A percentile compares a stretch with the other conserved stretches of the same genome.
Evolutionary conservation across 441 rosid species (phyloP).

Genomic region (Geranium incanum): DNA sequence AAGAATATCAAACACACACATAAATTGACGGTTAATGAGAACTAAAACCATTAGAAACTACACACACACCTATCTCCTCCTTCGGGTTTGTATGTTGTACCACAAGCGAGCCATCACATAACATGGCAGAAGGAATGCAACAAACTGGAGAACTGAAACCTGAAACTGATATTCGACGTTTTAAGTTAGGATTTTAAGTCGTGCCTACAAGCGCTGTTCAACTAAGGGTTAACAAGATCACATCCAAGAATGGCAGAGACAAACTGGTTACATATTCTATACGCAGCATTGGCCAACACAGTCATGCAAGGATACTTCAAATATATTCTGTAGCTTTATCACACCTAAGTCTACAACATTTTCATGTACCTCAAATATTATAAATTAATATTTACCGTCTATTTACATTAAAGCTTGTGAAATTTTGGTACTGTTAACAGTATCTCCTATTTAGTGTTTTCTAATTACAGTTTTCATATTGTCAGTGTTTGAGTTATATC

Average conservation of each 20-base stretch:
- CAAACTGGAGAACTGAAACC: constrained; percentile 55
- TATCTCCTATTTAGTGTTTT: too few relatives aligned
- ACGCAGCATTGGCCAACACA: background rate
- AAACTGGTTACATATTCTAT: background rate
- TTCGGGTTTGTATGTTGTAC: constrained; percentile 43
- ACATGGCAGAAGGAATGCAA: constrained; percentile 53
- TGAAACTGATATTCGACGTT: constrained; percentile 36
- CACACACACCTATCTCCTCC: constrained; percentile 41
- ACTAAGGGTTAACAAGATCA: too few relatives aligned
- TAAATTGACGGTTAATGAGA: background rate
- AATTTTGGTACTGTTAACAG: too few relatives aligned
- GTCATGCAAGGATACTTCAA: too few relatives aligned
- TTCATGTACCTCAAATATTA: too few relatives aligned
- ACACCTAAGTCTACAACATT: background rate
- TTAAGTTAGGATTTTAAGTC: constrained; percentile 6
- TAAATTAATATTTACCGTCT: too few relatives aligned
- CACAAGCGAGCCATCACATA: constrained; percentile 48
- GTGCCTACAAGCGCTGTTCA: background rate
- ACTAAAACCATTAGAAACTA: background rate
- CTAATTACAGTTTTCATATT: too few relatives aligned
- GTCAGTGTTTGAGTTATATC: too few relatives aligned
- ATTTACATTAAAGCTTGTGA: too few relatives aligned
- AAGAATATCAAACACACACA: background rate
- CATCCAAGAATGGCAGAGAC: background rate
- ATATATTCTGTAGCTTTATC: background rate